Base-by-base conservation (phyloP, 176 grass and related monocot genomes). In the Sorghum bicolor region DNA sequence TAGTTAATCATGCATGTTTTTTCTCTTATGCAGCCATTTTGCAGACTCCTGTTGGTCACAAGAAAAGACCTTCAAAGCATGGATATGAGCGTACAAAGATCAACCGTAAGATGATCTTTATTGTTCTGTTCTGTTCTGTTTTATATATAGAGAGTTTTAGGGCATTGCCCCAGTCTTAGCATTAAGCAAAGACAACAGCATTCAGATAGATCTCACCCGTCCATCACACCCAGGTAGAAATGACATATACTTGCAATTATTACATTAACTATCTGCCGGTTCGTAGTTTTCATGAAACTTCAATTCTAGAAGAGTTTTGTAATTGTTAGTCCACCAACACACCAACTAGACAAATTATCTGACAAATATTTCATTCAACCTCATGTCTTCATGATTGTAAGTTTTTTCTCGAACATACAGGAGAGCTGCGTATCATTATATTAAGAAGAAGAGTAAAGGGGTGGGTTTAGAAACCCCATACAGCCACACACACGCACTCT, bases 1-100 rank as follows among this genome's bases (percentile, higher is more conserved):
- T 31, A 74, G 83, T 66, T 82, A 33, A 12, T 73, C 50, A 82
- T 78, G 3, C 64, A 72, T 36, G 5, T 1, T 1, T 66, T 90
- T 82, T 57, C 52, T 83, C 30, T 39, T 45, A 53, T 88, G 77
- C 83, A 98, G 96, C 70, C 76, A 88, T 98, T 87, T 92, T 98
- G 83, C 91, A 95, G 41, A 82, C 52, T 88, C 93, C 92, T 83
- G 36, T 31, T 80, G 48, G 20, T 80, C 76, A 88, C 68, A 93
- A 90, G 34, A 75, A 85, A 78, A 87, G 81, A 79, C 89, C 93
- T 85, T 74, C 15, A 75, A 84, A 68, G 85, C 90, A 82, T 85
- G 89, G 93, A 31, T 98, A 98, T 81, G 65, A 83, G 32, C 89
- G 88, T 50, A 86, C 81, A 85, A 88, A 93, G 85, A 88, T 98